Base-by-base conservation (phyloP, 805 yeast species). In the Blastobotrys parvus region DNA sequence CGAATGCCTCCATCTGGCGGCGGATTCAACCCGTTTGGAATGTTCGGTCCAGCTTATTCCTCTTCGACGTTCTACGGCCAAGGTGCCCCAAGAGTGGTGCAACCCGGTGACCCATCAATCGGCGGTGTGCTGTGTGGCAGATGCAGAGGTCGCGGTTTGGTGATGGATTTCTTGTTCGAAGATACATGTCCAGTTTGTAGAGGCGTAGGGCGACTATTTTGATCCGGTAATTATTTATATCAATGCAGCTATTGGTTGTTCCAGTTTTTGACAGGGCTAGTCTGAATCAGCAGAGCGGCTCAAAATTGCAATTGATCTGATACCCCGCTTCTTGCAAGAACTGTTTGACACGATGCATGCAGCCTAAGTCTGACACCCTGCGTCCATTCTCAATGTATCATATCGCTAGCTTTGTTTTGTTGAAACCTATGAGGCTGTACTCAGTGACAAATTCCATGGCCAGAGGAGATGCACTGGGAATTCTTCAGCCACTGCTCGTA, bases 81-180 rank as follows among this genome's bases (percentile, higher is more conserved):
- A 25, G 38, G 38, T 4, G 27, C 38, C 20, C 27, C 27, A 3
- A 23, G 38, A 8, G 38, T 35, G 15, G 38, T 35, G 15, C 23
- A n/a, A 15, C 89, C 94, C 0, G 94, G 94, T 1, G 92, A 84
- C 53, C 89, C 90, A 1, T 53, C 77, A 30, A 56, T 74, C 47
- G 94, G 94, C 1, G 94, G 94, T 1, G 59, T 68, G 0, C 49
- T 78, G 2, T 85, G 94, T 62, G 85, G 84, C 0, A 65, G 75
- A 42, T 85, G 92, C 53, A 55, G 80, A 42, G 90, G 90, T 1
- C 47, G 70, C 1, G 90, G 92, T 0, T 52, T 69, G 42, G 67
- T 70, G 3, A 31, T 8, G 4, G 43, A 40, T 8, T 22, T 40
- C 21, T 11, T 40, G 17, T 40, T 31, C 22, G 32, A 40, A 19